These are phyloP conservation scores for Aspergillus bombycis DNA, from an alignment of 2,329 filamentous ascomycete genomes.

Conservation along the genomic window DNA sequence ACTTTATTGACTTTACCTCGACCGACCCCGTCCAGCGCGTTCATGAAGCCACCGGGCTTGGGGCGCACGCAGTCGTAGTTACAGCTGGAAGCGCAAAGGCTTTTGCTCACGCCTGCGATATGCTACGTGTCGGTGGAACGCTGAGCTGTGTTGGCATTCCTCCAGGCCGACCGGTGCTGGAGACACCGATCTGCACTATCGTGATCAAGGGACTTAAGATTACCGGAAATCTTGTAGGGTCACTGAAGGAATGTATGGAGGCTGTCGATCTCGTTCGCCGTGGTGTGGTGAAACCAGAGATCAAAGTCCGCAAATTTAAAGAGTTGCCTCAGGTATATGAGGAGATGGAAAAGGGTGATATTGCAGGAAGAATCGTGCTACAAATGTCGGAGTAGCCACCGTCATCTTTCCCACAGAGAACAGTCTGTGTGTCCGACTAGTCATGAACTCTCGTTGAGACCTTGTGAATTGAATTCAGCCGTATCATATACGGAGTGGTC, in stretches of 20 bases:
- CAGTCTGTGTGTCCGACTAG: neutral
- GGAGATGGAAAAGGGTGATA: conserved; percentile 49
- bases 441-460: neutral
- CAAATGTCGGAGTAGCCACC: conserved; percentile 35
- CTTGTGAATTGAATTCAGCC: neutral
- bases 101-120: conserved; percentile 47
- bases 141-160: conserved; percentile 51
- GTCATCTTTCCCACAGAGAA: neutral
- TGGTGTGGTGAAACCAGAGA: conserved; percentile 47
- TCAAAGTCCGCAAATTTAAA: conserved; percentile 46
- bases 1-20: conserved; percentile 47
- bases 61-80: conserved; percentile 48
- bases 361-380: conserved; percentile 48
- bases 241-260: conserved; percentile 51
- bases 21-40: conserved; percentile 40
- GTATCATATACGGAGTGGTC: neutral
- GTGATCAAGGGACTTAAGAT: conserved; percentile 51
- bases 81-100: conserved; percentile 47
- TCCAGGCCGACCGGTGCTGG: conserved; percentile 40
- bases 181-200: conserved; percentile 48
- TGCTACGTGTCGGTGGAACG: conserved; percentile 49
- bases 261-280: conserved; percentile 48
- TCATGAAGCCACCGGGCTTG: conserved; percentile 41
- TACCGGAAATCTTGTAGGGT: conserved; percentile 49
- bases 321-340: conserved; percentile 49